phyloP scores from a whole-genome alignment of 805 yeast genomes.

The Saccharomycopsis sp. region DNA sequence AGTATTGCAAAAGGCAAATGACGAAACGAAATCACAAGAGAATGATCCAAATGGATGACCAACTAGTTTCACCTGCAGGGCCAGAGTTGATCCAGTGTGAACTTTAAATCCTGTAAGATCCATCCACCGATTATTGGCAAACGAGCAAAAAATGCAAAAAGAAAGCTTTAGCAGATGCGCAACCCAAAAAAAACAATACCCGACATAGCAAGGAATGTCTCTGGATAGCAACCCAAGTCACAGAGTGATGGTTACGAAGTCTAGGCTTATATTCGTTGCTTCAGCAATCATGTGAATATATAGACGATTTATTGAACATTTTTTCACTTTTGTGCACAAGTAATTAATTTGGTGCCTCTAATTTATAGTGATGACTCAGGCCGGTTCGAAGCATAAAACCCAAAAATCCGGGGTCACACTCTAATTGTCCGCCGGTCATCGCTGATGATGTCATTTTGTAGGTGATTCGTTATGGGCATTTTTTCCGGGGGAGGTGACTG shows the following conservation, averaged over 20 bases:
- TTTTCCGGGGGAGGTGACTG: background rate
- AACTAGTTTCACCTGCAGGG: background rate
- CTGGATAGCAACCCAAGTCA: too few relatives aligned
- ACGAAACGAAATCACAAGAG: background rate
- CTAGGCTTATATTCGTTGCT: too few relatives aligned
- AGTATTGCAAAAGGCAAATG: background rate
- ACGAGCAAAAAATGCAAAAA: background rate
- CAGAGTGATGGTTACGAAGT: too few relatives aligned
- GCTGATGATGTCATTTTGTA: background rate
- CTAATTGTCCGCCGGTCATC: background rate
- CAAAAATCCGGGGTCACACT: background rate
- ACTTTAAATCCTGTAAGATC: background rate
- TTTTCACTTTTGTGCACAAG: too few relatives aligned
- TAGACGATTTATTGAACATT: too few relatives aligned
- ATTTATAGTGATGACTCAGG: background rate
- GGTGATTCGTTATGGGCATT: too few relatives aligned
- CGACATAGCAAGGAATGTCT: too few relatives aligned
- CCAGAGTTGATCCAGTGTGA: background rate
- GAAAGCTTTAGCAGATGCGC: background rate
- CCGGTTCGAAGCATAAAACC: background rate
- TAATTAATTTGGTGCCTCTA: background rate
- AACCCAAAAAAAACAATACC: too few relatives aligned
- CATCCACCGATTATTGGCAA: background rate
- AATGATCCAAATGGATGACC: background rate
- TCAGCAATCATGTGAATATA: too few relatives aligned